phyloP scores from a whole-genome alignment of 345 rosid genomes.

The Bruguiera sexangula region DNA sequence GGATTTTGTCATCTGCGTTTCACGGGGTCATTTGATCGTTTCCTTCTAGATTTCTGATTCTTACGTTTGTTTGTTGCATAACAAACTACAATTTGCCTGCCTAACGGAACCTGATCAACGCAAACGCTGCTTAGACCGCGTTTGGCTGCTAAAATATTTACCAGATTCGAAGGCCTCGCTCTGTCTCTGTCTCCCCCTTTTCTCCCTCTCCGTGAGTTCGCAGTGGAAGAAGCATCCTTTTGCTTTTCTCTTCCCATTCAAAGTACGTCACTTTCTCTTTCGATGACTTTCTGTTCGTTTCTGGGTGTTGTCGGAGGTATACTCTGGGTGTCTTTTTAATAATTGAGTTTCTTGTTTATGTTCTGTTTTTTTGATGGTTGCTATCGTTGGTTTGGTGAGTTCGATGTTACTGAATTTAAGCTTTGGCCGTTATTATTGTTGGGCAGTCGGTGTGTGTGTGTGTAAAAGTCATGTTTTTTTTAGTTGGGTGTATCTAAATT shows the following conservation, averaged over 20 bases:
- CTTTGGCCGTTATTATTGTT: neutral
- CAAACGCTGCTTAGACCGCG: neutral
- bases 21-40: too few relatives aligned
- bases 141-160: neutral
- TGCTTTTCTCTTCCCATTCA: too few relatives aligned
- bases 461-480: neutral
- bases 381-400: neutral
- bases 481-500: neutral
- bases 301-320: too few relatives aligned
- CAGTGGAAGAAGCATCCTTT: neutral
- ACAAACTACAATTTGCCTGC: too few relatives aligned
- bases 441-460: neutral
- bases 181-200: neutral
- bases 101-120: too few relatives aligned
- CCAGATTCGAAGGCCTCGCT: neutral
- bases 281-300: neutral
- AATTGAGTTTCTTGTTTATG: neutral
- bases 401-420: neutral
- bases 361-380: neutral
- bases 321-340: neutral
- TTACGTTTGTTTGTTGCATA: too few relatives aligned
- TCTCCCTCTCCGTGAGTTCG: neutral
- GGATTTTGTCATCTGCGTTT: too few relatives aligned
- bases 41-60: too few relatives aligned
- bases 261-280: neutral